Conservation (phyloP, 1,284 basidiomycete species). For the Tausonia pullulans region DNA sequence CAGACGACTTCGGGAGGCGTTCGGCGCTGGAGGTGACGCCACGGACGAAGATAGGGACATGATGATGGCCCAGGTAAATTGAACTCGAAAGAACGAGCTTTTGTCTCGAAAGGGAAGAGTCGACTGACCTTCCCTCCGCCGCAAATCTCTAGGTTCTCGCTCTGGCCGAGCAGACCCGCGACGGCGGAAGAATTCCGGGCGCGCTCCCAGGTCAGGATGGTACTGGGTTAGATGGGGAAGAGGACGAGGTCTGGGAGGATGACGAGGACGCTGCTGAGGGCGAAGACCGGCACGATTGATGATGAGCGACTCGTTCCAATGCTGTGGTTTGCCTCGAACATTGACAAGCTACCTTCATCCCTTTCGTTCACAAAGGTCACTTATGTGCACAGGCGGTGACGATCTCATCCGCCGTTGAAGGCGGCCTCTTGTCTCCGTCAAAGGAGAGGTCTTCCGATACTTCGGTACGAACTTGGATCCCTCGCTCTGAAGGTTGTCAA, state of each 20-base stretch:
- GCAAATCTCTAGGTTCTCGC: slow-evolving; percentile 3
- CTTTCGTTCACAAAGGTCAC: too few species aligned
- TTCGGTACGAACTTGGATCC: too few species aligned
- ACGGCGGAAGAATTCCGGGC: not conserved
- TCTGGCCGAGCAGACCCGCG: not conserved
- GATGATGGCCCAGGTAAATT: slow-evolving; percentile 7
- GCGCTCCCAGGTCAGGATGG: slow-evolving; percentile 4
- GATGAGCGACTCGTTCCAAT: not conserved
- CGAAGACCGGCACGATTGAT: not conserved
- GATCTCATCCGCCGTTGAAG: too few species aligned
- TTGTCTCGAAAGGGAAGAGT: too few species aligned
- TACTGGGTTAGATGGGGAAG: not conserved
- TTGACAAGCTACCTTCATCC: not conserved
- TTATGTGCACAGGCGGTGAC: too few species aligned
- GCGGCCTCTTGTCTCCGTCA: too few species aligned
- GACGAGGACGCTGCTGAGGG: not conserved
- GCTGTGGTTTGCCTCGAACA: not conserved
- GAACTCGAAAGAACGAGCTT: too few species aligned
- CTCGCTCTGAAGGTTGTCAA: too few species aligned
- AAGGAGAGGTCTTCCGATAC: too few species aligned
- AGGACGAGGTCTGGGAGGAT: not conserved
- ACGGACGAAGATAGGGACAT: slow-evolving; percentile 7
- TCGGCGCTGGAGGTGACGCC: slow-evolving; percentile 1
- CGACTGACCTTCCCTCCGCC: too few species aligned
- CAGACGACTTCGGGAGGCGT: not conserved